These are phyloP conservation scores for Yarrowia hollandica DNA, from an alignment of 805 yeast genomes.

Conservation along the genomic window DNA sequence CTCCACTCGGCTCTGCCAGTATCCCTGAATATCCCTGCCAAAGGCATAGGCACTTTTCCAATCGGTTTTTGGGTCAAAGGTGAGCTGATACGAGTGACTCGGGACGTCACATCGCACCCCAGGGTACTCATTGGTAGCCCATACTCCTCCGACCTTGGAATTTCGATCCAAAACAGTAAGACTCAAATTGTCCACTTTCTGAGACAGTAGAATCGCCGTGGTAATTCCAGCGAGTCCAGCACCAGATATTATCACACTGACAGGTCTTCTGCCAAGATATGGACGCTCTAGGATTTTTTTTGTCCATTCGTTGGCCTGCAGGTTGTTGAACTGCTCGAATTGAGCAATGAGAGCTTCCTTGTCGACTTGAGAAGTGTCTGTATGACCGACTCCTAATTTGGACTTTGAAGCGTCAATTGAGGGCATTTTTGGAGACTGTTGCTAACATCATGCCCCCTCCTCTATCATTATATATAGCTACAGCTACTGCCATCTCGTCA, in stretches of 20 bases:
- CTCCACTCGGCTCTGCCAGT: constrained; percentile 34
- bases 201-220: constrained; percentile 34
- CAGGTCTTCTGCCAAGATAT: constrained; percentile 20
- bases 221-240: constrained; percentile 39
- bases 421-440: neutral
- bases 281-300: neutral
- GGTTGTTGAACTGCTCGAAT: neutral
- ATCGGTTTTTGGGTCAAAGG: constrained; percentile 38
- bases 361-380: constrained; percentile 2
- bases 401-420: neutral
- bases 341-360: constrained; percentile 8
- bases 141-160: constrained; percentile 37
- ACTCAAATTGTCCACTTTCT: constrained; percentile 34
- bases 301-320: constrained; percentile 5
- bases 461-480: neutral
- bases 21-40: constrained; percentile 35
- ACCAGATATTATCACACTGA: constrained; percentile 37
- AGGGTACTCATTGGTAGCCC: constrained; percentile 36
- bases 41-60: constrained; percentile 37
- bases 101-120: constrained; percentile 39
- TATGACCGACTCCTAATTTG: constrained; percentile 6
- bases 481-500: constrained; percentile 6
- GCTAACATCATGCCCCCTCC: too few relatives aligned
- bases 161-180: constrained; percentile 37
- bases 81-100: constrained; percentile 37